phyloP scores from a whole-genome alignment of 805 yeast species.

The Metschnikowia koreensis region DNA sequence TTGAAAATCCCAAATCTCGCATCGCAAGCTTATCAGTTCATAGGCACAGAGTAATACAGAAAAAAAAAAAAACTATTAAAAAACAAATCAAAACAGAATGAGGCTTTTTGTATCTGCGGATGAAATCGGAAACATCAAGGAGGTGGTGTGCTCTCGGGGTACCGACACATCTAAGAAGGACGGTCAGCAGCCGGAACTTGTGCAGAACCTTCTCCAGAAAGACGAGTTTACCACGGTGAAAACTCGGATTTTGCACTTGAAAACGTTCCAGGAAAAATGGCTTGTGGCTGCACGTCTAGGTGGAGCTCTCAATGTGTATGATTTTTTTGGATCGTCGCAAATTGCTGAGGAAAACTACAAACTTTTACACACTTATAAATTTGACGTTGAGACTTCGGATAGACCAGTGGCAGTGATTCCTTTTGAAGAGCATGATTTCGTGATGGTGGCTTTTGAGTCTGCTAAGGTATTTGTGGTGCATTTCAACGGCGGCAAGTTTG shows the following conservation, averaged over 20 bases:
- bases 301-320: constrained; percentile 44
- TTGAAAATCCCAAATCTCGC: constrained; percentile 1
- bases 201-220: constrained; percentile 40
- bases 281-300: constrained; percentile 43
- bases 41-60: neutral
- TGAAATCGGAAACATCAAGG: constrained; percentile 66
- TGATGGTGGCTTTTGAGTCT: constrained; percentile 47
- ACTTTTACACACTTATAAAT: constrained; percentile 30
- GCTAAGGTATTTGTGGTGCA: constrained; percentile 43
- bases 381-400: constrained; percentile 24
- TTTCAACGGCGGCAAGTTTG: constrained; percentile 28
- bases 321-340: constrained; percentile 22
- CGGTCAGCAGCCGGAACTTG: constrained; percentile 60
- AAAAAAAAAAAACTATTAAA: no score
- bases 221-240: constrained; percentile 27
- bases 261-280: constrained; percentile 29
- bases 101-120: constrained; percentile 61
- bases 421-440: constrained; percentile 28
- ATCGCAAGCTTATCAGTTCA: neutral
- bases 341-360: constrained; percentile 37
- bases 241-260: constrained; percentile 36
- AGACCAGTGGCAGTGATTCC: constrained; percentile 33
- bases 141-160: constrained; percentile 59
- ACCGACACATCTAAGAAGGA: constrained; percentile 77
- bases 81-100: constrained; percentile 31